Conservation (phyloP, 1,139 yeast genomes). For the Protomyces pachydermus region DNA sequence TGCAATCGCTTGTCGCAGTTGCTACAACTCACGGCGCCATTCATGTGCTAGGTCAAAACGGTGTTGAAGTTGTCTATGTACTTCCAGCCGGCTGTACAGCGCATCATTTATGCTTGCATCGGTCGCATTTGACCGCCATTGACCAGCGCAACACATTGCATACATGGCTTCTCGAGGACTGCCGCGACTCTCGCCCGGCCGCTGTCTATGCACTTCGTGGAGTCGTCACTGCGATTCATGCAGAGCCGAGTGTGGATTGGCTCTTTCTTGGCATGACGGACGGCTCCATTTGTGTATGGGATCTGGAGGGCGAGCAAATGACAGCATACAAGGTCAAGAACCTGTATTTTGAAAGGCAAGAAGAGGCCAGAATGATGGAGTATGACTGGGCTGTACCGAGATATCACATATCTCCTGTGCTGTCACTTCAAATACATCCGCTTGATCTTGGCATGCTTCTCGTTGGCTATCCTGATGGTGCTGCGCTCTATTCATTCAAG, state of each 20-base stretch:
- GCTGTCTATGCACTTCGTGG: constrained; percentile 47
- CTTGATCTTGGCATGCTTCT: constrained; percentile 77
- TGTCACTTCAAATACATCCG: constrained; percentile 74
- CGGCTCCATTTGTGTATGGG: constrained; percentile 71
- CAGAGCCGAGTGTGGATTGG: constrained; percentile 90
- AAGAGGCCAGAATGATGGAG: constrained; percentile 28
- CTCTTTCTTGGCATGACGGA: constrained; percentile 70
- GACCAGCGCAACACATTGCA: constrained; percentile 54
- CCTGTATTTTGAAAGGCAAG: constrained; percentile 51
- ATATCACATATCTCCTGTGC: constrained; percentile 49
- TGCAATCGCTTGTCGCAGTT: constrained; percentile 77
- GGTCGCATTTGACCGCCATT: constrained; percentile 72
- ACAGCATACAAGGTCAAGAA: constrained; percentile 61
- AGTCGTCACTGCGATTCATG: constrained; percentile 58
- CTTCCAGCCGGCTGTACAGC: constrained; percentile 50
- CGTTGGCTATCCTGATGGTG: constrained; percentile 65
- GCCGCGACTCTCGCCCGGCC: constrained; percentile 39
- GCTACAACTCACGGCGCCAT: constrained; percentile 67
- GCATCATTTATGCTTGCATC: constrained; percentile 57
- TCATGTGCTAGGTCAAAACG: constrained; percentile 76
- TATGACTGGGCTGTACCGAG: constrained; percentile 34
- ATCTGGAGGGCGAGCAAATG: constrained; percentile 68
- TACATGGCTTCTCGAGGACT: constrained; percentile 62
- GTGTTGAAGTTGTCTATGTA: constrained; percentile 65
- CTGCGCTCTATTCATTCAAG: constrained; percentile 63